Conservation (phyloP, 2,329 filamentous ascomycete species). For the Hypomyces perniciosus region DNA sequence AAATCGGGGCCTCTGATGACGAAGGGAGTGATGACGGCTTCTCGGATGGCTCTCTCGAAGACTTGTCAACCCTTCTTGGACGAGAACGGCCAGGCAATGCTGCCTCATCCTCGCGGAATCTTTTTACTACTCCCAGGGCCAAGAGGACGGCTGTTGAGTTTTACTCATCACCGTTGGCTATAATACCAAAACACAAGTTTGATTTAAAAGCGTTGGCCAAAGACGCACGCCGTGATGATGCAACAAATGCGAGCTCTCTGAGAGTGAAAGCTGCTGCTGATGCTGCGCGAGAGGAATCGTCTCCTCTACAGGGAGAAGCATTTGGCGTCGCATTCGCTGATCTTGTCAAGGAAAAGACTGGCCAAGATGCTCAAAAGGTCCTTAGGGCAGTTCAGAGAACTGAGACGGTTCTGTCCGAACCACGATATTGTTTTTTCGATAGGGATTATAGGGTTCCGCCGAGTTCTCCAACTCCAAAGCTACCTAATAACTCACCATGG, state of each 20-base stretch:
- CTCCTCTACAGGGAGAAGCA: not conserved
- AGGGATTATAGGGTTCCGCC: conserved; percentile 24
- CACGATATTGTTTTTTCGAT: conserved; percentile 47
- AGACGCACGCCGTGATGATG: conserved; percentile 53
- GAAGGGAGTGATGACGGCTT: conserved; percentile 52
- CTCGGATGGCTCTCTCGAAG: conserved; percentile 54
- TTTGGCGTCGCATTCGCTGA: conserved; percentile 21
- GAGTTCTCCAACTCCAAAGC: conserved; percentile 23
- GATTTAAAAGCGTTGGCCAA: conserved; percentile 57
- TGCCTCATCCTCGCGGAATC: conserved; percentile 16
- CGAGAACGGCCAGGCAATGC: conserved; percentile 18
- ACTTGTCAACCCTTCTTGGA: conserved; percentile 35
- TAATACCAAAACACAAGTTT: conserved; percentile 54
- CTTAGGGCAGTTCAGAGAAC: conserved; percentile 47
- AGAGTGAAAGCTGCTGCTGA: conserved; percentile 33
- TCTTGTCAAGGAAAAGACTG: conserved; percentile 31
- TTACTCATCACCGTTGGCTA: conserved; percentile 43
- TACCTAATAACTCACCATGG: conserved; percentile 38
- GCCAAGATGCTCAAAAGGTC: conserved; percentile 39
- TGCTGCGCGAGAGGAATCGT: conserved; percentile 12
- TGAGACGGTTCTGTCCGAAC: conserved; percentile 30
- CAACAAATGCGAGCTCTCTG: conserved; percentile 50
- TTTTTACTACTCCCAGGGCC: conserved; percentile 39
- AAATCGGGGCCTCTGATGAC: conserved; percentile 67
- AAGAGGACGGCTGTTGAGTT: conserved; percentile 39